Evolutionary conservation across 805 yeast species (phyloP).

Genomic region (Spathaspora passalidarum): DNA sequence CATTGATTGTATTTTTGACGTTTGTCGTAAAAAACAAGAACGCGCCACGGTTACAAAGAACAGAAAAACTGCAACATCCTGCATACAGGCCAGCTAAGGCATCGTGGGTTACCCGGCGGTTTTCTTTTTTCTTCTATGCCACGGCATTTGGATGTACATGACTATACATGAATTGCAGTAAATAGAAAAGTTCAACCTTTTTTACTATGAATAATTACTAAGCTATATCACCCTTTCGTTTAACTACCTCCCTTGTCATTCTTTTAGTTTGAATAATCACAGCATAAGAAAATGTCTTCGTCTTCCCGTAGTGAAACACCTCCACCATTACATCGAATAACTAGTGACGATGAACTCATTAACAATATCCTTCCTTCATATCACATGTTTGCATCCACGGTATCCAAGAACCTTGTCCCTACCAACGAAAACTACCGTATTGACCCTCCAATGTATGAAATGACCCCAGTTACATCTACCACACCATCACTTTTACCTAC

Average conservation of each 20-base stretch:
- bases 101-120: not conserved
- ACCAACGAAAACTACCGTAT: slow-evolving; percentile 36
- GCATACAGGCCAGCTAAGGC: not conserved
- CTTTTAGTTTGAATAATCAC: not conserved
- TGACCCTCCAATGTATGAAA: slow-evolving; percentile 35
- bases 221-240: not conserved
- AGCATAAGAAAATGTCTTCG: not conserved
- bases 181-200: too few relatives aligned
- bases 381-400: slow-evolving; percentile 43
- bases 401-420: slow-evolving; percentile 34
- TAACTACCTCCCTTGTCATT: not conserved
- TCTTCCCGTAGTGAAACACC: not conserved
- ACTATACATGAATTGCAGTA: too few relatives aligned
- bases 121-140: not conserved
- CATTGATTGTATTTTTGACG: too few relatives aligned
- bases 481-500: slow-evolving; percentile 7
- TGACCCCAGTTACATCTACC: slow-evolving; percentile 19
- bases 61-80: not conserved
- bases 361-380: slow-evolving; percentile 42
- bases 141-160: not conserved
- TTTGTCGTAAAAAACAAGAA: too few relatives aligned
- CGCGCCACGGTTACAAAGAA: too few relatives aligned
- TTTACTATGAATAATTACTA: not conserved
- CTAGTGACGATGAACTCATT: slow-evolving; percentile 20
- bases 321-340: slow-evolving; percentile 1